Evolutionary conservation across 2,329 filamentous ascomycete species (phyloP).

Genomic region (Fusarium sulawesiense): DNA sequence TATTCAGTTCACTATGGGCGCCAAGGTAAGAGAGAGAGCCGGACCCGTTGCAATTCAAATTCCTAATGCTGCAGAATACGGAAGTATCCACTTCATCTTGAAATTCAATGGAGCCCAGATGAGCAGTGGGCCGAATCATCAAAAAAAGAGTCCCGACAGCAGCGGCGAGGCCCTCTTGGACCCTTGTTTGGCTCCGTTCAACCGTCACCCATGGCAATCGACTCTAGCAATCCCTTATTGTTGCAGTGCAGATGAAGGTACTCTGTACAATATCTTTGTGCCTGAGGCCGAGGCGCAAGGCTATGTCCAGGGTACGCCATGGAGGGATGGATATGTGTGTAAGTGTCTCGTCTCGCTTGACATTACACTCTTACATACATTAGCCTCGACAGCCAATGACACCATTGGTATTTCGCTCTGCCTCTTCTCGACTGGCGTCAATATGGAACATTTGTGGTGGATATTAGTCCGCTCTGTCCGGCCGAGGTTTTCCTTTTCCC

Average conservation of each 20-base stretch:
- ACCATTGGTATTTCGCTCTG: conserved; percentile 6
- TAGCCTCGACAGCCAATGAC: conserved; percentile 27
- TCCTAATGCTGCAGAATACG: conserved; percentile 4
- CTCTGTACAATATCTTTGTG: conserved; percentile 1
- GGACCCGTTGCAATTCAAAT: conserved; percentile 4
- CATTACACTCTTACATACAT: conserved; percentile 14
- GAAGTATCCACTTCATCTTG: conserved; percentile 32
- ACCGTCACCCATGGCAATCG: conserved; percentile 45
- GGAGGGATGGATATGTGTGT: conserved; percentile 20
- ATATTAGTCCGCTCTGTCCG: conserved; percentile 27
- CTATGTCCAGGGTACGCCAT: neutral
- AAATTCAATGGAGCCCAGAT: conserved; percentile 35
- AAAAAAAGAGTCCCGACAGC: conserved; percentile 24
- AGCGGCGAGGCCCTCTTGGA: conserved; percentile 27
- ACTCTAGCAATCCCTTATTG: conserved; percentile 1
- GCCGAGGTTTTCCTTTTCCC: conserved; percentile 11
- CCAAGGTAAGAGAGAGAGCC: neutral
- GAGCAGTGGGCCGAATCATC: conserved; percentile 44
- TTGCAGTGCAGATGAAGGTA: neutral
- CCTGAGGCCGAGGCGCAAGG: conserved; percentile 24
- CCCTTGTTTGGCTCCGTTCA: conserved; percentile 28
- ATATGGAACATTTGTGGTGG: conserved; percentile 2
- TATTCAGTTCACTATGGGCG: conserved; percentile 2
- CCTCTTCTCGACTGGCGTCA: neutral
- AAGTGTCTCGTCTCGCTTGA: conserved; percentile 21